These are phyloP conservation scores for Keqinozyma sinolaborantium DNA, from an alignment of 1,139 yeast genomes.

Conservation along the genomic window DNA sequence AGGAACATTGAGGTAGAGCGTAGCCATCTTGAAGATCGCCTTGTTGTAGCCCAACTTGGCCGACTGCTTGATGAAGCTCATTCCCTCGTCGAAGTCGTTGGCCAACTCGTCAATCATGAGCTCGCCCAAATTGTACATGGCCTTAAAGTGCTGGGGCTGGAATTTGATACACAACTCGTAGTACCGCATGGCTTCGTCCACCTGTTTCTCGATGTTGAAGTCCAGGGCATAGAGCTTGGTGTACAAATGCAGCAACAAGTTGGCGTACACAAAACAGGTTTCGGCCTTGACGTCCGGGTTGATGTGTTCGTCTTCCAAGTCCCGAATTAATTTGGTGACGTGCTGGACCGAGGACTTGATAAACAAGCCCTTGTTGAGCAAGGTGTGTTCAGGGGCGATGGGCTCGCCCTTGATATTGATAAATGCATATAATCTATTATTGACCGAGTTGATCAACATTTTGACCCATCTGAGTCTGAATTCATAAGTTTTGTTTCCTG, in stretches of 20 bases:
- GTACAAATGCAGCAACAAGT: slow-evolving; percentile 37
- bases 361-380: slow-evolving; percentile 32
- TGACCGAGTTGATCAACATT: slow-evolving; percentile 41
- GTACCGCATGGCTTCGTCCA: slow-evolving; percentile 26
- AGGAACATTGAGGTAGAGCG: slow-evolving; percentile 36
- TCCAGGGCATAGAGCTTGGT: slow-evolving; percentile 30
- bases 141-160: slow-evolving; percentile 31
- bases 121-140: slow-evolving; percentile 40
- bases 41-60: slow-evolving; percentile 43
- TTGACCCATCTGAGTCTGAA: slow-evolving; percentile 44
- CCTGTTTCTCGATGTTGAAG: slow-evolving; percentile 31
- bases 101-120: slow-evolving; percentile 33
- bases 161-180: slow-evolving; percentile 31
- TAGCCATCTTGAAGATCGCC: slow-evolving; percentile 41
- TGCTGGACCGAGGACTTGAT: slow-evolving; percentile 41
- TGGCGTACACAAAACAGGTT: slow-evolving; percentile 36
- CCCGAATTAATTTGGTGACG: slow-evolving; percentile 34
- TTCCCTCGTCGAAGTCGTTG: slow-evolving; percentile 29
- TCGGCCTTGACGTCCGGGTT: slow-evolving; percentile 23
- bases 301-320: slow-evolving; percentile 23
- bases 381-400: slow-evolving; percentile 27
- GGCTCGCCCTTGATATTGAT: slow-evolving; percentile 45
- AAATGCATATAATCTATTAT: slow-evolving; percentile 36
- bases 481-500: slow-evolving; percentile 43
- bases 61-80: slow-evolving; percentile 33